Conservation (phyloP, 2,329 filamentous ascomycete genomes). For the Davidsoniella virescens region DNA sequence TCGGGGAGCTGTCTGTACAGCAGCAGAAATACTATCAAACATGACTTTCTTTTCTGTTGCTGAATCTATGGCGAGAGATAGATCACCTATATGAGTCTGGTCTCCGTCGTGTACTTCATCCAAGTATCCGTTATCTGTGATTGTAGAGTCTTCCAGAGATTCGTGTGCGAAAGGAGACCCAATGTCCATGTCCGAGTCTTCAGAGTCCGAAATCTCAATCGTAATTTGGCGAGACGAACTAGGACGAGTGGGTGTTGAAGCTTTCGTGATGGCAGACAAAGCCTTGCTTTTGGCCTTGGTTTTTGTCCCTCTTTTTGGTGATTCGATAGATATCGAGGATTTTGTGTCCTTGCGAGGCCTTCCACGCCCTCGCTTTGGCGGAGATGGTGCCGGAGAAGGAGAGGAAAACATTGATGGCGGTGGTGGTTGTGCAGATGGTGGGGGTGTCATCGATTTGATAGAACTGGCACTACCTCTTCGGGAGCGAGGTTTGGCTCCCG, state of each 20-base stretch:
- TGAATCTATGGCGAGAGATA: constrained; percentile 24
- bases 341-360: constrained; percentile 5
- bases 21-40: constrained; percentile 37
- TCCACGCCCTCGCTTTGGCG: constrained; percentile 21
- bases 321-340: not conserved
- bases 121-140: constrained; percentile 9
- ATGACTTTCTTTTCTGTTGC: constrained; percentile 28
- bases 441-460: not conserved
- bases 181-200: constrained; percentile 2
- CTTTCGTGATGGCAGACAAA: too few relatives aligned
- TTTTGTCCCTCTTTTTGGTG: not conserved
- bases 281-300: not conserved
- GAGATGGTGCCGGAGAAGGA: not conserved
- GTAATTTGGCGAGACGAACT: not conserved
- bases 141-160: not conserved
- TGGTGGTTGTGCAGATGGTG: constrained; percentile 9
- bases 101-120: not conserved
- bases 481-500: not conserved
- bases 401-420: not conserved
- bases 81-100: constrained; percentile 29
- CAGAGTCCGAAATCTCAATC: constrained; percentile 14
- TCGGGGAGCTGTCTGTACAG: constrained; percentile 34
- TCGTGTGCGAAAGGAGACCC: not conserved
- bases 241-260: too few relatives aligned
- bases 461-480: constrained; percentile 1